These are phyloP conservation scores for Aspergillus coremiiformis DNA, from an alignment of 495 filamentous ascomycete genomes.

Conservation along the genomic window DNA sequence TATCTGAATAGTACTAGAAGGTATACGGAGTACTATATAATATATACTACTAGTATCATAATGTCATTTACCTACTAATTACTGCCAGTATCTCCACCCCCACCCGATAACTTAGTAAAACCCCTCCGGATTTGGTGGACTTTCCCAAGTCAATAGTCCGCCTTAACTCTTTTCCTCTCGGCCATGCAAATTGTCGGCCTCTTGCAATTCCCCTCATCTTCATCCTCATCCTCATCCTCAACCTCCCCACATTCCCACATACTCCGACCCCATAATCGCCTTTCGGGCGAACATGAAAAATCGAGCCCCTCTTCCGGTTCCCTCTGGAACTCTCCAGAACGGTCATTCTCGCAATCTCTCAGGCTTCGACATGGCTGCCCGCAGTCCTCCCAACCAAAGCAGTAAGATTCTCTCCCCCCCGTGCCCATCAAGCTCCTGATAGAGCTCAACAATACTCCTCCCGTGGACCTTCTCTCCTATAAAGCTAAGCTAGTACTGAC, in stretches of 20 bases:
- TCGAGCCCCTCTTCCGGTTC: conserved; percentile 35
- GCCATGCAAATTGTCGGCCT: conserved; percentile 20
- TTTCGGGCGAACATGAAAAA: conserved; percentile 37
- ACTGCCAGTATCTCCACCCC: not conserved
- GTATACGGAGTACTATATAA: not conserved
- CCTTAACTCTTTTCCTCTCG: conserved; percentile 20
- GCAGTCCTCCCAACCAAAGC: conserved; percentile 68
- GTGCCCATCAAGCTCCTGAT: not conserved
- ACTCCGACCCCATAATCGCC: conserved; percentile 17
- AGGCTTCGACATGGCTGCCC: conserved; percentile 41
- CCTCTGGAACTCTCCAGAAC: conserved; percentile 34
- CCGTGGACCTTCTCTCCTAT: not conserved
- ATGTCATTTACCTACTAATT: too few species aligned
- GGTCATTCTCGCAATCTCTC: conserved; percentile 42
- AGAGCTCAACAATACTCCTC: not conserved
- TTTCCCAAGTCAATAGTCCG: not conserved
- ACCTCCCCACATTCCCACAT: conserved; percentile 12
- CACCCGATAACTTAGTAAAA: conserved; percentile 22
- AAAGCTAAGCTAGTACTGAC: conserved; percentile 9
- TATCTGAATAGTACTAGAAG: too few species aligned
- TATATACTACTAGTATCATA: not conserved
- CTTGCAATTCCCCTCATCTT: conserved; percentile 13
- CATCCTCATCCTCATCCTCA: too few species aligned
- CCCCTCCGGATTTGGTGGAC: conserved; percentile 24
- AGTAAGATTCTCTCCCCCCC: conserved; percentile 49